These are phyloP conservation scores for Barnettozyma sucrosica DNA, from an alignment of 805 yeast genomes.

Conservation along the genomic window DNA sequence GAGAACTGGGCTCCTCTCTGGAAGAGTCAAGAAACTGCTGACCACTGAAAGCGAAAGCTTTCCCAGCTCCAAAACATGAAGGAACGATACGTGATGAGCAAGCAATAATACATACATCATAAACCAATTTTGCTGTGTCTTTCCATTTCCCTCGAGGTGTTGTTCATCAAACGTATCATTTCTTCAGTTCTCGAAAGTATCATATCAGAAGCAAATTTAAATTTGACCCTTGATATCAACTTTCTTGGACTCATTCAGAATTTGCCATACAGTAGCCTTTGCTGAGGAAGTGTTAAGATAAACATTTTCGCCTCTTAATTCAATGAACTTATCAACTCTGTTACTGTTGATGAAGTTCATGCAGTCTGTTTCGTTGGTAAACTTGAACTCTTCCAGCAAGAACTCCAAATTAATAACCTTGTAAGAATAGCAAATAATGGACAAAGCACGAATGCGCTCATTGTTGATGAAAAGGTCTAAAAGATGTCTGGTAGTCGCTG, in stretches of 20 bases:
- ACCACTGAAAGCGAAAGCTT: neutral
- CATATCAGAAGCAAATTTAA: conserved; percentile 17
- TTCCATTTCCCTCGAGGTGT: neutral
- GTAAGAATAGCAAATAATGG: conserved; percentile 52
- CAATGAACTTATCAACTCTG: conserved; percentile 31
- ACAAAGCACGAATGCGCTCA: conserved; percentile 52
- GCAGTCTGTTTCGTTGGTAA: conserved; percentile 35
- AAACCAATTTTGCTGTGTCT: neutral
- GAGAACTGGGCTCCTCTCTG: neutral
- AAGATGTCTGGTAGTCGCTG: conserved; percentile 39
- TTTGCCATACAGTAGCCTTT: conserved; percentile 31
- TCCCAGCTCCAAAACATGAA: neutral
- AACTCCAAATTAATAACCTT: conserved; percentile 38
- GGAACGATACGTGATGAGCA: neutral
- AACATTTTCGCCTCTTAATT: conserved; percentile 28
- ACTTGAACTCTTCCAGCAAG: conserved; percentile 34
- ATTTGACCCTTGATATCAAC: conserved; percentile 91
- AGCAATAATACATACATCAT: neutral
- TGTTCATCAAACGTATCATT: neutral
- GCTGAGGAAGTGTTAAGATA: conserved; percentile 33
- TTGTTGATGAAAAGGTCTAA: conserved; percentile 50
- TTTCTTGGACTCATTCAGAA: conserved; percentile 39
- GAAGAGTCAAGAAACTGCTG: neutral
- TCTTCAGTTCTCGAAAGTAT: neutral
- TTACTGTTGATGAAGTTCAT: conserved; percentile 37